These are phyloP conservation scores for Colletotrichum paranaense DNA, from an alignment of 2,329 filamentous ascomycete genomes.

Conservation along the genomic window DNA sequence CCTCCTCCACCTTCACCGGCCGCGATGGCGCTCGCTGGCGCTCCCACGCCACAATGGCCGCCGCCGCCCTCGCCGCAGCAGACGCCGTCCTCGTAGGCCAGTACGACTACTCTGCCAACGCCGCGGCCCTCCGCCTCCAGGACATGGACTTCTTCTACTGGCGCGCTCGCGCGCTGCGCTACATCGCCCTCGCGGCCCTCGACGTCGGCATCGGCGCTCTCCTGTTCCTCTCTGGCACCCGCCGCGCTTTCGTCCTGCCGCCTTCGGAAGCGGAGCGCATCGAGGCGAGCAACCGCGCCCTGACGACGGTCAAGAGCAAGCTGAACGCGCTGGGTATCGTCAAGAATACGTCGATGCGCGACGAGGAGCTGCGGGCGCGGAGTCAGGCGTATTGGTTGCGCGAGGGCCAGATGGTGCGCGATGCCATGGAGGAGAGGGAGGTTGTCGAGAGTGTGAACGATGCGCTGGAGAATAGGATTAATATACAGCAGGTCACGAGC, in stretches of 20 bases:
- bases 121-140: slow-evolving; percentile 67
- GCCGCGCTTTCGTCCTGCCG: slow-evolving; percentile 78
- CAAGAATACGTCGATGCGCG: slow-evolving; percentile 82
- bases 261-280: slow-evolving; percentile 74
- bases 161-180: slow-evolving; percentile 72
- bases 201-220: slow-evolving; percentile 73
- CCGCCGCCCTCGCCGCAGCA: slow-evolving; percentile 65
- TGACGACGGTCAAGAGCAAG: slow-evolving; percentile 73
- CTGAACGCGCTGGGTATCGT: slow-evolving; percentile 80
- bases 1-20: slow-evolving; percentile 75
- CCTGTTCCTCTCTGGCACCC: slow-evolving; percentile 82
- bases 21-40: slow-evolving; percentile 76
- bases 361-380: slow-evolving; percentile 74
- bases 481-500: slow-evolving; percentile 68
- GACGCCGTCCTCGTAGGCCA: slow-evolving; percentile 75
- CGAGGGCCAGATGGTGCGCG: slow-evolving; percentile 77
- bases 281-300: slow-evolving; percentile 64
- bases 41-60: slow-evolving; percentile 72
- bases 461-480: slow-evolving; percentile 72
- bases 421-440: slow-evolving; percentile 82
- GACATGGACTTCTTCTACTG: slow-evolving; percentile 81
- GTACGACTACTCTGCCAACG: slow-evolving; percentile 75
- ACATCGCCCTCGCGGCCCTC: slow-evolving; percentile 70
- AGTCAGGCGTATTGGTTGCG: slow-evolving; percentile 83
- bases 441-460: slow-evolving; percentile 78